phyloP scores from a whole-genome alignment of 2,329 filamentous ascomycete species.

The Colletotrichum eremochloae region DNA sequence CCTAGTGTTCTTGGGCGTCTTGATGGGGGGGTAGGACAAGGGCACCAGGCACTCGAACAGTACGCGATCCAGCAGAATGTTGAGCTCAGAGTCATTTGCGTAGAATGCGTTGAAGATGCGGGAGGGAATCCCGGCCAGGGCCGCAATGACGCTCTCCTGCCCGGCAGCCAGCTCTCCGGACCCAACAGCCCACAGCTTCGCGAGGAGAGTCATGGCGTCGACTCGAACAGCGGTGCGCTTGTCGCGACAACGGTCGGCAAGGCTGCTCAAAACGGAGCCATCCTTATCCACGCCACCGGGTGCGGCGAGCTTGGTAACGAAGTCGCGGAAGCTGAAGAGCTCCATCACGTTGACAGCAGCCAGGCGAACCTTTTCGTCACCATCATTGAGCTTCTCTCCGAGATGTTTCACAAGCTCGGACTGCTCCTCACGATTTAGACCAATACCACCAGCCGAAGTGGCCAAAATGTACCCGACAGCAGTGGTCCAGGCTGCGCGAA shows the following conservation, averaged over 20 bases:
- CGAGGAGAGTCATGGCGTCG: constrained; percentile 87
- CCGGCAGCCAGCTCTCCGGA: constrained; percentile 87
- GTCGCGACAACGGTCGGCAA: constrained; percentile 92
- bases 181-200: constrained; percentile 93
- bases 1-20: constrained; percentile 70
- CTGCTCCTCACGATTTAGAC: constrained; percentile 87
- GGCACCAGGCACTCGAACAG: constrained; percentile 92
- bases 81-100: constrained; percentile 88
- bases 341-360: constrained; percentile 90
- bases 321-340: constrained; percentile 82
- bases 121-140: constrained; percentile 86
- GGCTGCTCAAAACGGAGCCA: constrained; percentile 82
- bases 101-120: constrained; percentile 91
- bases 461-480: constrained; percentile 86
- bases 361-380: constrained; percentile 90
- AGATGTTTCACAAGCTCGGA: constrained; percentile 79
- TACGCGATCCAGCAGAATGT: constrained; percentile 85
- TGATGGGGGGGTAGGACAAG: constrained; percentile 81
- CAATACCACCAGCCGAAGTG: constrained; percentile 93
- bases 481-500: constrained; percentile 88
- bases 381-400: constrained; percentile 85
- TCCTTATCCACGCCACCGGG: constrained; percentile 81
- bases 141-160: constrained; percentile 79
- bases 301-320: constrained; percentile 84
- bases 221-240: constrained; percentile 84